A percentile compares a stretch with the other conserved stretches of the same genome.
Evolutionary conservation across 2,329 filamentous ascomycete genomes (phyloP).

Genomic region (Parafenestella ontariensis): DNA sequence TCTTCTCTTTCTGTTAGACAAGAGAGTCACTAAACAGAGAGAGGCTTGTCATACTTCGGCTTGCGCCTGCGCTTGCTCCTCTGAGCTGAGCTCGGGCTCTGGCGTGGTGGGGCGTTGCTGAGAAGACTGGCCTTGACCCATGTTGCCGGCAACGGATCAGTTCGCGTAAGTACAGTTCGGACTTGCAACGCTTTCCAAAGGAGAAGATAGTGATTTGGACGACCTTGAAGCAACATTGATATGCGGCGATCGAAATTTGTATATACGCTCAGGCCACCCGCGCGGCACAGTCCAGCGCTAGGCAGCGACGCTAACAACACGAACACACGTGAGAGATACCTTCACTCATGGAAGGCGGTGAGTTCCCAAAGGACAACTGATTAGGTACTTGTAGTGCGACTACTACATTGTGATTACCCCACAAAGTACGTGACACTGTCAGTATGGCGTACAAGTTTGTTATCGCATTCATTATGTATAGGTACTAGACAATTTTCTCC

Average conservation of each 20-base stretch:
- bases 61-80: conserved; percentile 30
- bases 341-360: neutral
- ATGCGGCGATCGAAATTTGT: neutral
- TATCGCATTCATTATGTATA: too few species aligned
- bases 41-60: conserved; percentile 27
- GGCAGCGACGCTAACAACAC: conserved; percentile 2
- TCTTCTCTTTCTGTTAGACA: conserved; percentile 24
- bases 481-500: too few species aligned
- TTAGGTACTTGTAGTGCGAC: too few species aligned
- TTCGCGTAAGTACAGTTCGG: neutral
- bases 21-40: neutral
- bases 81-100: conserved; percentile 30
- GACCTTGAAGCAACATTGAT: neutral
- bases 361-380: too few species aligned
- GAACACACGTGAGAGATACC: neutral
- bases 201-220: neutral
- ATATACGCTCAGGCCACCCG: conserved; percentile 1
- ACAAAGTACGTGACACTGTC: too few species aligned
- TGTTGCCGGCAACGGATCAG: conserved; percentile 2
- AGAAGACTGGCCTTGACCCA: conserved; percentile 39
- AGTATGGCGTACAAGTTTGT: too few species aligned
- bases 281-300: conserved; percentile 1
- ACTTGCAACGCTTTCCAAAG: neutral
- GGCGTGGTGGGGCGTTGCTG: conserved; percentile 16
- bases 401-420: too few species aligned